phyloP scores from a whole-genome alignment of 768 basidiomycete species.

The Suillus plorans region DNA sequence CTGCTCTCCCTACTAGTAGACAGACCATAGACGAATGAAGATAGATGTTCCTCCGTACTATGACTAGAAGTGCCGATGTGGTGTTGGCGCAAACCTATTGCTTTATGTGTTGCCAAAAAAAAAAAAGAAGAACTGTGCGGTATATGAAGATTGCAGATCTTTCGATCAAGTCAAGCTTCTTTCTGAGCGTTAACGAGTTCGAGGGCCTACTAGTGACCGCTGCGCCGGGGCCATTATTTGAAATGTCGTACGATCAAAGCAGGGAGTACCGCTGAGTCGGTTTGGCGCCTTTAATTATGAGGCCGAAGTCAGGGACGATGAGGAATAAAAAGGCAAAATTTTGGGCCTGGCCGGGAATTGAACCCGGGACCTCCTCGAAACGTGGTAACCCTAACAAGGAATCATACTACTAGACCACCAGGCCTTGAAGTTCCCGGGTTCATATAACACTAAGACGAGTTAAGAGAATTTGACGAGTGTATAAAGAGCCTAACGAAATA shows the following conservation, averaged over 20 bases:
- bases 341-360: constrained; percentile 76
- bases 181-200: not conserved
- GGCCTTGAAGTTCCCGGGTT: constrained; percentile 19
- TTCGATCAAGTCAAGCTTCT: not conserved
- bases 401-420: constrained; percentile 44
- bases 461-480: not conserved
- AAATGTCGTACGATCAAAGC: not conserved
- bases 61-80: not conserved
- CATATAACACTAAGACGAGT: not conserved
- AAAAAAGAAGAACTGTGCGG: not conserved
- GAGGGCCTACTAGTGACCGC: not conserved
- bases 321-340: constrained; percentile 2
- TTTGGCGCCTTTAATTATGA: not conserved
- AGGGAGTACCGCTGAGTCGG: not conserved
- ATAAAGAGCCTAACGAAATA: not conserved
- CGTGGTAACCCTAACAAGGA: constrained; percentile 35
- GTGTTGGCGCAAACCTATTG: not conserved
- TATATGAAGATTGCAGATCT: not conserved
- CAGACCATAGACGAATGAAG: not conserved
- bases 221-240: not conserved
- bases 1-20: not conserved
- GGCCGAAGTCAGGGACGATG: too few relatives aligned
- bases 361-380: constrained; percentile 78
- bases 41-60: not conserved
- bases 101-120: not conserved